Base-by-base conservation (phyloP, 2,329 filamentous ascomycete genomes). In the Neoascochyta sp. region DNA sequence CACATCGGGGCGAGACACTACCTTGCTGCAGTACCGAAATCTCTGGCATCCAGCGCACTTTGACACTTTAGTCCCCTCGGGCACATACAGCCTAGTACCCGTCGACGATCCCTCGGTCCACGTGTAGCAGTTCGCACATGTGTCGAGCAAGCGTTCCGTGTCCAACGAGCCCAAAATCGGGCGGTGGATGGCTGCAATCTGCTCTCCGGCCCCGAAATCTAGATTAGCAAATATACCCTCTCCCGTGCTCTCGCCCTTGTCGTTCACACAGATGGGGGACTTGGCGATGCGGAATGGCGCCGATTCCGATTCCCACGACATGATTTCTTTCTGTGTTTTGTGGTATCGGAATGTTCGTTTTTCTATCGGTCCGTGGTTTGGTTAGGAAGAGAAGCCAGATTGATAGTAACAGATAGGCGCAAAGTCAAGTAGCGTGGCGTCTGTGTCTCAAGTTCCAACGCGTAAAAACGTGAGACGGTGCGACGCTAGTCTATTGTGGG, bases 21-120 rank as follows among this genome's bases (percentile, higher is more conserved):
- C 76, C 66, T 71, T 76, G 42, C 70, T 68, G 53, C 78, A 82
- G 52, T 81, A 82, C 41, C 66, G 71, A 3, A 78, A 70, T 17
- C 70, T 62, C 34, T 69, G 70, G 48, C 78, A 82, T 6, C 73
- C 74, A 3, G 70, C 69, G 50, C 78, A 82, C 14, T 65, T 66
- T 34, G 71, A 73, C n/a, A 80, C 60, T 15, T 39, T 53, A 16
- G 47, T 52, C 2, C 49, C 52, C 20, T 57, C 52, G 3, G 57
- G 50, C 3, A 57, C 54, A 31, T 61, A 62, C 7, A 54, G 30
- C 26, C 54, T 50, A 10, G 52, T 56, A 6, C 57, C 58, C 18
- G 48, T 47, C 4, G 50, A 44, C 7, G 53, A 50, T 4, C 49
- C 54, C 25, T 57, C 53, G 7, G 52, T 57, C 57, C 65, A 68